These are phyloP conservation scores for Pestalotiopsis fici DNA, from an alignment of 2,329 filamentous ascomycete genomes.

Conservation along the genomic window DNA sequence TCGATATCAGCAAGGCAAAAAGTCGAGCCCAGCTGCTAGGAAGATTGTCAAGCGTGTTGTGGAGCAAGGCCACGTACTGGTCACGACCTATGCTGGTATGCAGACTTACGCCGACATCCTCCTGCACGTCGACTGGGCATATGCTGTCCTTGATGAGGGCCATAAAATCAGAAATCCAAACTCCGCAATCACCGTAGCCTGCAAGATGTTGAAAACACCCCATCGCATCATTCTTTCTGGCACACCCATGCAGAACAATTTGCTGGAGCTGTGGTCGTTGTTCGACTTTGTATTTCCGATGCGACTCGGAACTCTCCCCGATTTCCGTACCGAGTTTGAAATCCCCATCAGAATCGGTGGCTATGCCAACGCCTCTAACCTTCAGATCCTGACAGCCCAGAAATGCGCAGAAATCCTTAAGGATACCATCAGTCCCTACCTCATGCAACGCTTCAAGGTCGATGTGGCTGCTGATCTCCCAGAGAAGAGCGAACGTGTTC, in stretches of 20 bases:
- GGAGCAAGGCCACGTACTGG: conserved; percentile 84
- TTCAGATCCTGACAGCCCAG: conserved; percentile 92
- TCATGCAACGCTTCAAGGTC: conserved; percentile 88
- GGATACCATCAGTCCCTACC: conserved; percentile 88
- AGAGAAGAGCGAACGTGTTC: conserved; percentile 92
- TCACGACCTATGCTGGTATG: conserved; percentile 95
- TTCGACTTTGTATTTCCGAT: conserved; percentile 99
- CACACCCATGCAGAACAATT: conserved; percentile 96
- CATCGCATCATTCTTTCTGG: conserved; percentile 93
- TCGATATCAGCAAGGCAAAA: conserved; percentile 41
- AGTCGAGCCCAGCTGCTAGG: conserved; percentile 69
- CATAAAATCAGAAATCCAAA: conserved; percentile 98
- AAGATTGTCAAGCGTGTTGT: conserved; percentile 82
- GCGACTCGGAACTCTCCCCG: conserved; percentile 87
- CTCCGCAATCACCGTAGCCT: conserved; percentile 89
- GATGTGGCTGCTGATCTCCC: conserved; percentile 94
- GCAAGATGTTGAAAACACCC: conserved; percentile 88
- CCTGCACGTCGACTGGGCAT: conserved; percentile 85
- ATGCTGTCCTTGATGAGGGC: conserved; percentile 92
- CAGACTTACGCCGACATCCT: conserved; percentile 86
- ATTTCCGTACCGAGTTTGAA: conserved; percentile 89
- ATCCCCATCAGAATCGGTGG: conserved; percentile 91
- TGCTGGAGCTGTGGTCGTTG: conserved; percentile 92
- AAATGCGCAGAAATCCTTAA: conserved; percentile 94
- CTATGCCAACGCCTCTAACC: conserved; percentile 91